Evolutionary conservation across 1,139 yeast species (phyloP).

Genomic region (Lodderomyces orthopsilosis): DNA sequence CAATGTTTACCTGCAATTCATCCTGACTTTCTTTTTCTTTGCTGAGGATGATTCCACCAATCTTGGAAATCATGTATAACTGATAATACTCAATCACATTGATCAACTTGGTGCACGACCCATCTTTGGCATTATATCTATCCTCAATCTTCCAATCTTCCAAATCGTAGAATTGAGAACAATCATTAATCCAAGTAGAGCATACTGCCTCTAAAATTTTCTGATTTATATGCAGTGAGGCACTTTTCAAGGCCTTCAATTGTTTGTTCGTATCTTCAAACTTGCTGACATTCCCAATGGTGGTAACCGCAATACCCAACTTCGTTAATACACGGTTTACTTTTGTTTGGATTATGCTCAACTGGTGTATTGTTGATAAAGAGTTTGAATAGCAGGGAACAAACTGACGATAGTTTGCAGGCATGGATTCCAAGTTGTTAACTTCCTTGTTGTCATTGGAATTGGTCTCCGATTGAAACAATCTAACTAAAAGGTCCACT

Average conservation of each 20-base stretch:
- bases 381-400: constrained; percentile 45
- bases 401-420: constrained; percentile 35
- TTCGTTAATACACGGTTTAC: constrained; percentile 31
- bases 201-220: constrained; percentile 44
- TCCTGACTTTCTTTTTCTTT: constrained; percentile 14
- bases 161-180: constrained; percentile 44
- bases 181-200: constrained; percentile 49
- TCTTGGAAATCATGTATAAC: constrained; percentile 31
- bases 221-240: constrained; percentile 36
- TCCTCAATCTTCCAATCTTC: constrained; percentile 40
- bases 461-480: constrained; percentile 26
- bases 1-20: constrained; percentile 24
- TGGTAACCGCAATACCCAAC: constrained; percentile 33
- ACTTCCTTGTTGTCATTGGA: constrained; percentile 19
- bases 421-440: constrained; percentile 35
- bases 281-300: constrained; percentile 33
- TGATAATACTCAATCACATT: constrained; percentile 39
- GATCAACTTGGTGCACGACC: constrained; percentile 34
- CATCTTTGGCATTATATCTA: constrained; percentile 11
- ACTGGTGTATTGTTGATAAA: constrained; percentile 38
- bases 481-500: constrained; percentile 24
- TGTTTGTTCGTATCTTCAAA: constrained; percentile 38
- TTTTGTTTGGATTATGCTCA: constrained; percentile 30
- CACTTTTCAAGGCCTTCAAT: constrained; percentile 33
- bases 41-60: constrained; percentile 24